Evolutionary conservation across 2,329 filamentous ascomycete genomes (phyloP), one percentile per base, ranked within the genome.

Genomic region (Aspergillus arachidicola): DNA sequence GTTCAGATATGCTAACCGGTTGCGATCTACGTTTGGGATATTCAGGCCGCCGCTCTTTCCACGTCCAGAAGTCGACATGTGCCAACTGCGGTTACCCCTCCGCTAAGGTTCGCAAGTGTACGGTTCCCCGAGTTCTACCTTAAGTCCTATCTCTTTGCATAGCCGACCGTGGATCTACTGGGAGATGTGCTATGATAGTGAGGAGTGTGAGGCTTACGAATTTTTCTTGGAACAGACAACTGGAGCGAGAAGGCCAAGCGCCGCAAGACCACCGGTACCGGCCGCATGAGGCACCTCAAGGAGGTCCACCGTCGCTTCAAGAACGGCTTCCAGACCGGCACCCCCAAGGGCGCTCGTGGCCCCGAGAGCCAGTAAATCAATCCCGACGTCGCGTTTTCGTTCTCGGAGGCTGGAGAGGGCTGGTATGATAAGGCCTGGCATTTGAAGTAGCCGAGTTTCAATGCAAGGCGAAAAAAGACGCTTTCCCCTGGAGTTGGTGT

Each of bases 211-310:
- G 69, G 73, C 74, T 75, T 69, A 76, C 69, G 71, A 64, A 60
- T 61, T 68, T 68, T 68, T 70, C 63, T 67, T 57, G 61, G 57
- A 67, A 81, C 80, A 98, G 94, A 90, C 91, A 97, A 99, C 92
- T 99, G 95, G 95, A 89, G 92, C 83, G 94, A 98, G 89, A 99
- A 99, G 92, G 94, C 94, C 78, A 98, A 98, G 93, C 89, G 95
- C 84, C 96, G 95, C 91, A 98, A 97, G 94, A 97, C 94, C 80
- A 94, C 92, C 81, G 95, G 95, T 78, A 94, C 93, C 80, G 95
- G 95, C 83, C 92, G 95, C 84, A 95, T 94, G 90, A 89, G 93
- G 81, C 92, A 94, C 86, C 88, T 99, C 82, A 96, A 96, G 88
- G 88, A 87, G 78, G 90, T 99, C 81, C 86, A 93, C 80, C 91